Evolutionary conservation across 1,284 basidiomycete genomes (phyloP).

Genomic region (Apiotrichum mycotoxinovorans): DNA sequence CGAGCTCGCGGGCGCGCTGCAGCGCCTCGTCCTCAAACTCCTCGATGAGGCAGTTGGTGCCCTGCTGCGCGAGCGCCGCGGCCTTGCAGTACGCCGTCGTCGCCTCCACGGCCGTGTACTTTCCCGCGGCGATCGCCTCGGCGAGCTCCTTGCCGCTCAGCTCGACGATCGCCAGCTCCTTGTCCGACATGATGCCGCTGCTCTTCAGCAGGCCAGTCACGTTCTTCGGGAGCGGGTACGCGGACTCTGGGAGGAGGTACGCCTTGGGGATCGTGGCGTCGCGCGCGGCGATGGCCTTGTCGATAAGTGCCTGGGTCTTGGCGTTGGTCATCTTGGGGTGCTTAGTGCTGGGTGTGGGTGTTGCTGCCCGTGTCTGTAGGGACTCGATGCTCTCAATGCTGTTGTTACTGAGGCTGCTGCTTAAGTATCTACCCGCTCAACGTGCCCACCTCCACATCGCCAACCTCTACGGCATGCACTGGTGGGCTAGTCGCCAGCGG

Average conservation of each 20-base stretch:
- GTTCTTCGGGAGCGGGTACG: not conserved
- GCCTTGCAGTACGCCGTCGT: constrained; percentile 64
- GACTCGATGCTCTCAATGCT: too few species aligned
- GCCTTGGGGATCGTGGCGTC: not conserved
- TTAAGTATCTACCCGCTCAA: too few species aligned
- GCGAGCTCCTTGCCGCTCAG: not conserved
- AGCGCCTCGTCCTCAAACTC: constrained; percentile 46
- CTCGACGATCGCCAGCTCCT: constrained; percentile 59
- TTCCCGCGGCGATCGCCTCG: not conserved
- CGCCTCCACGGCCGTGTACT: constrained; percentile 2
- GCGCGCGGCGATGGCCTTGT: not conserved
- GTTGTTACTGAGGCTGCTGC: too few species aligned
- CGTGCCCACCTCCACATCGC: too few species aligned
- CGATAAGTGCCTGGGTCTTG: too few species aligned
- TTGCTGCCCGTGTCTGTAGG: too few species aligned
- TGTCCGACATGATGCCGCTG: constrained; percentile 58
- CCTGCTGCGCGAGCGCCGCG: constrained; percentile 72
- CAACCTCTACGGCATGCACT: too few species aligned
- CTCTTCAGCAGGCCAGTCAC: not conserved
- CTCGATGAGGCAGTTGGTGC: constrained; percentile 51
- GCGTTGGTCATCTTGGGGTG: too few species aligned
- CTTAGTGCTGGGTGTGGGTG: too few species aligned
- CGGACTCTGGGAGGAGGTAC: not conserved
- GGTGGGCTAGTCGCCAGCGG: too few species aligned
- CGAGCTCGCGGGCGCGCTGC: constrained; percentile 41